A percentile compares a stretch with the other conserved stretches of the same genome.
phyloP scores from a whole-genome alignment of 2,329 filamentous ascomycete genomes.

The Apiospora saccharicola region DNA sequence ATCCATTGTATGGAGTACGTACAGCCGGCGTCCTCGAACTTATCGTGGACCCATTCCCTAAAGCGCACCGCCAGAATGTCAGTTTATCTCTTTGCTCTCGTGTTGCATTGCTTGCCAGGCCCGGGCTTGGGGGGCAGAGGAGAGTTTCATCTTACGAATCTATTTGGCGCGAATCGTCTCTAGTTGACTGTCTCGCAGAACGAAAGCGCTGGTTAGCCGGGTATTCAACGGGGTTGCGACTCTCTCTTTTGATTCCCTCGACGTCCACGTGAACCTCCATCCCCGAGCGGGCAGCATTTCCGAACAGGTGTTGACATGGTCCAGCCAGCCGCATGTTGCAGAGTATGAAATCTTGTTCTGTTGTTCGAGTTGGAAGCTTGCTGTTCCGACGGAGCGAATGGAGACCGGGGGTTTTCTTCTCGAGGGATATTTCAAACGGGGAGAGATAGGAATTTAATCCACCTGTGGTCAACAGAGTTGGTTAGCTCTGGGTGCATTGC shows the following conservation, averaged over 20 bases:
- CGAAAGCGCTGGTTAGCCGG: constrained; percentile 59
- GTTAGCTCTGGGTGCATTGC: constrained; percentile 31
- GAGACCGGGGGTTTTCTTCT: constrained; percentile 41
- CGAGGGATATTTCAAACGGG: constrained; percentile 38
- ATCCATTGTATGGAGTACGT: neutral
- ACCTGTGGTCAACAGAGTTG: constrained; percentile 33
- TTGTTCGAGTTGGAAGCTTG: constrained; percentile 33
- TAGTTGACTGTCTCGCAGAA: constrained; percentile 52
- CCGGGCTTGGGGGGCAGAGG: neutral
- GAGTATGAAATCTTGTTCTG: constrained; percentile 28
- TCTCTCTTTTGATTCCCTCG: constrained; percentile 40
- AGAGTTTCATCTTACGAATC: constrained; percentile 65
- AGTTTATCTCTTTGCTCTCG: constrained; percentile 30
- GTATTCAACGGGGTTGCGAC: constrained; percentile 49
- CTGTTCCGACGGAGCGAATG: constrained; percentile 45
- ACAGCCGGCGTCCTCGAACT: constrained; percentile 70
- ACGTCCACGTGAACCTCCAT: constrained; percentile 40
- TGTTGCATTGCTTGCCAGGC: neutral
- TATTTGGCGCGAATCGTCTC: constrained; percentile 70
- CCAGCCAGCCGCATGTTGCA: neutral
- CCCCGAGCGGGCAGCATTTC: constrained; percentile 30
- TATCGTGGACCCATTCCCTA: constrained; percentile 93
- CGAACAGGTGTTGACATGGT: neutral
- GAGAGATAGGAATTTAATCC: constrained; percentile 45
- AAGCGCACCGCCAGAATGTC: constrained; percentile 44